Evolutionary conservation across 2,329 filamentous ascomycete genomes (phyloP), one percentile per base, ranked within the genome.

Genomic region (Aspergillus nomiae): DNA sequence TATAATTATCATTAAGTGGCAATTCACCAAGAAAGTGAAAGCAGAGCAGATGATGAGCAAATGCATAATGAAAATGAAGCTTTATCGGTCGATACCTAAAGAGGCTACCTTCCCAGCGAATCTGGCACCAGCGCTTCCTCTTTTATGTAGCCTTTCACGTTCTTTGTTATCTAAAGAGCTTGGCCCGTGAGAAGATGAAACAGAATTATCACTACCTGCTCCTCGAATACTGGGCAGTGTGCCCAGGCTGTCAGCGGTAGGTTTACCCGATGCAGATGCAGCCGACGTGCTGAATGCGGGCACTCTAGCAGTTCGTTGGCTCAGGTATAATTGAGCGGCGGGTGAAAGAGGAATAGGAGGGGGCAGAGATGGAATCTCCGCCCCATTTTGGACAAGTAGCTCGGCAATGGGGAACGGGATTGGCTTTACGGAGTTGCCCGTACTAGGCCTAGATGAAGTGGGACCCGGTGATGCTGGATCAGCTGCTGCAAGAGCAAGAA

Each of bases 361-460:
- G 64, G 91, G 83, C 2, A 87, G 82, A 1, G 82, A 74, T 0
- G 95, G 94, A 38, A 98, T 90, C 65, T 97, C 91, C 4, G 94
- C 94, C 19, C 95, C 95, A 73, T 99, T 98, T 71, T 98, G 96
- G 16, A 96, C 83, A 16, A 99, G 85, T 63, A 99, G 81, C 77
- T 99, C 95, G 16, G 95, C 95, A 48, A 98, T 84, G 0, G 95
- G 89, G 75, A 99, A 99, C 0, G 94, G 86, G 10, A 89, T 84
- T 3, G 82, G 75, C 70, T 78, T 77, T 62, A 74, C 77, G 7
- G 76, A 80, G 56, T 73, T 74, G 55, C 79, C 70, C 19, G 73
- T 69, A 41, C 63, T 70, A 24, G 75, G 71, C 14, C 72, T 71
- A 59, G 70, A 66, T 11, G 73, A 68, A 45, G 76, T 74, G 43